phyloP scores from a whole-genome alignment of 371 early-diverging fungal species.

The Apophysomyces variabilis region DNA sequence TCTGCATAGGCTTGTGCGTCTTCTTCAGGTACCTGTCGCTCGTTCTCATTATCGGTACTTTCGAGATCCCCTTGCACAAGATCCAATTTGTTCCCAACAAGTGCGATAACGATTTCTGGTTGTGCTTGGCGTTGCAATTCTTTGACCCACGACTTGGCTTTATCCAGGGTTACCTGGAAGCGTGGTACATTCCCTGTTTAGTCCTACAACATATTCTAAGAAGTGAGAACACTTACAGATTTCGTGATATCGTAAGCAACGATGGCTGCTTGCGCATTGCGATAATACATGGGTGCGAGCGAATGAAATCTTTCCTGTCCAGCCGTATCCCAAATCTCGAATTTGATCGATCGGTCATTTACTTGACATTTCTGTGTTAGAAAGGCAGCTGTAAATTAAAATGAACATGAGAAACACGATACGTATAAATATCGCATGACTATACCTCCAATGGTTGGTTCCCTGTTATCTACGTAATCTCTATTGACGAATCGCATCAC shows the following conservation, averaged over 20 bases:
- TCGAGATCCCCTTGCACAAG: slow-evolving; percentile 56
- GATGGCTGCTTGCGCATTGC: slow-evolving; percentile 96
- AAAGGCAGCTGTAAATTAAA: slow-evolving; percentile 71
- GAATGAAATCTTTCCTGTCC: slow-evolving; percentile 91
- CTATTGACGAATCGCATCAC: slow-evolving; percentile 90
- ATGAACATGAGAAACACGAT: too few species aligned
- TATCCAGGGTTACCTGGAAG: slow-evolving; percentile 85
- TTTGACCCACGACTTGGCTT: slow-evolving; percentile 98
- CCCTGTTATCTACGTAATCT: slow-evolving; percentile 94
- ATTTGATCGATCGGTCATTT: slow-evolving; percentile 75
- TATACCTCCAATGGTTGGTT: slow-evolving; percentile 95
- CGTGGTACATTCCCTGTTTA: not conserved
- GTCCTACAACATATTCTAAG: not conserved
- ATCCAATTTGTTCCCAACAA: slow-evolving; percentile 97
- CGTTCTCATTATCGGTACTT: slow-evolving; percentile 33
- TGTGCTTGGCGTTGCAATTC: slow-evolving; percentile 97
- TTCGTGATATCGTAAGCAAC: slow-evolving; percentile 98
- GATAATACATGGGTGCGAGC: slow-evolving; percentile 98
- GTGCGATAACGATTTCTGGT: slow-evolving; percentile 95
- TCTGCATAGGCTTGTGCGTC: slow-evolving; percentile 87
- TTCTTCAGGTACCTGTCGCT: slow-evolving; percentile 62
- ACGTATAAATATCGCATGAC: too few species aligned
- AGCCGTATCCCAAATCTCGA: slow-evolving; percentile 96
- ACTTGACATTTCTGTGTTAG: slow-evolving; percentile 73
- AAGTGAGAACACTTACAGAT: slow-evolving; percentile 42